A percentile compares a stretch with the other conserved stretches of the same genome.
Conservation (phyloP, 2,329 filamentous ascomycete genomes). For the Penicillium digitatum region DNA sequence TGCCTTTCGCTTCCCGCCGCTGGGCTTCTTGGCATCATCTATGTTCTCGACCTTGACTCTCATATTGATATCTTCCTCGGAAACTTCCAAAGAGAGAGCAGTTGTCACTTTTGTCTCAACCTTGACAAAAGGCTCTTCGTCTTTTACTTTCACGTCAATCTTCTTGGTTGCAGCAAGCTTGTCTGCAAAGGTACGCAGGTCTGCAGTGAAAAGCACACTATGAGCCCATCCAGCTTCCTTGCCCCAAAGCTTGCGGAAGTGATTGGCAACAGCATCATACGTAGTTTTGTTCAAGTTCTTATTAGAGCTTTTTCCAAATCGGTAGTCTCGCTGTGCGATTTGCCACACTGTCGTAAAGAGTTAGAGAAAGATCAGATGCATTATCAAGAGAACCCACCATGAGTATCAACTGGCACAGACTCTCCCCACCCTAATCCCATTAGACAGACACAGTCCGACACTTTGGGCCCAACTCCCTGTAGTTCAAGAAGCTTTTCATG, state of each 20-base stretch:
- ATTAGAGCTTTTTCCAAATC: slow-evolving; percentile 75
- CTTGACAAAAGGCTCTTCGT: slow-evolving; percentile 26
- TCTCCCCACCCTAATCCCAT: slow-evolving; percentile 97
- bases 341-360: slow-evolving; percentile 67
- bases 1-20: slow-evolving; percentile 18
- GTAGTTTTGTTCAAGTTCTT: slow-evolving; percentile 83
- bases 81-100: slow-evolving; percentile 23
- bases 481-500: slow-evolving; percentile 75
- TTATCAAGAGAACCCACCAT: slow-evolving; percentile 48
- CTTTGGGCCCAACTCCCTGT: slow-evolving; percentile 90
- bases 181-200: slow-evolving; percentile 79
- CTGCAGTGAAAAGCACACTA: slow-evolving; percentile 91
- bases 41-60: slow-evolving; percentile 21
- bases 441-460: slow-evolving; percentile 91
- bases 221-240: slow-evolving; percentile 96
- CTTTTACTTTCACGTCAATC: slow-evolving; percentile 34
- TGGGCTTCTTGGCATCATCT: slow-evolving; percentile 9
- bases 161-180: slow-evolving; percentile 45
- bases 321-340: slow-evolving; percentile 94
- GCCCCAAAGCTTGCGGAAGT: slow-evolving; percentile 87
- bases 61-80: slow-evolving; percentile 19
- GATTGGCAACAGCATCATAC: slow-evolving; percentile 84
- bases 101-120: slow-evolving; percentile 29
- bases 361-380: slow-evolving; percentile 2
- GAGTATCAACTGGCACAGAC: slow-evolving; percentile 92